Evolutionary conservation across 129 eudicot genomes (phyloP).

Genomic region (Centella asiatica): DNA sequence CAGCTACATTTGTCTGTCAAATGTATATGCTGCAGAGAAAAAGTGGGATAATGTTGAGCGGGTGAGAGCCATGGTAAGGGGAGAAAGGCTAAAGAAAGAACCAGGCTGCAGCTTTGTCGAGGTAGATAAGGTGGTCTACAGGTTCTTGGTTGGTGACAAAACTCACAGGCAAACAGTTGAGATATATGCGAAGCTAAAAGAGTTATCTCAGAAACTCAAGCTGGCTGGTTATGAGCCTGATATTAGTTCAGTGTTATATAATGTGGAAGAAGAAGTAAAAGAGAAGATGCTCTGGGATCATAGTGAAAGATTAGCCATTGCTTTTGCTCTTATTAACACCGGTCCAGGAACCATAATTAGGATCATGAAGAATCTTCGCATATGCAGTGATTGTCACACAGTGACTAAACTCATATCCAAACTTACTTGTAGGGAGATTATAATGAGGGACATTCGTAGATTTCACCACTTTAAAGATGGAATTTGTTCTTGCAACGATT

Average conservation of each 20-base stretch:
- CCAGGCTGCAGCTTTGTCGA: slow-evolving; percentile 29
- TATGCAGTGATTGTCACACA: slow-evolving; percentile 6
- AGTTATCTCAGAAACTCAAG: slow-evolving; percentile 3
- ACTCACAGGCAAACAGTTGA: not conserved
- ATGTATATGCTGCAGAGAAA: slow-evolving; percentile 9
- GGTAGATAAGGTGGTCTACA: slow-evolving; percentile 15
- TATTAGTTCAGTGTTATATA: slow-evolving; percentile 15
- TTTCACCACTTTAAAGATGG: slow-evolving; percentile 8
- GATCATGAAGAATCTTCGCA: slow-evolving; percentile 8
- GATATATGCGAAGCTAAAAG: not conserved
- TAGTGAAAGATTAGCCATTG: slow-evolving; percentile 9
- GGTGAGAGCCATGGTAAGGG: slow-evolving; percentile 26
- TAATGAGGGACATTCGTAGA: slow-evolving; percentile 9
- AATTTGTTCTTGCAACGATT: slow-evolving; percentile 8
- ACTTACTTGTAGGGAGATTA: slow-evolving; percentile 1
- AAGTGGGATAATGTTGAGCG: slow-evolving; percentile 25
- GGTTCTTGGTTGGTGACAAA: slow-evolving; percentile 15
- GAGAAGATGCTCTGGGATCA: slow-evolving; percentile 21
- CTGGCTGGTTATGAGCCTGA: slow-evolving; percentile 9
- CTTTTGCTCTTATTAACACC: slow-evolving; percentile 7
- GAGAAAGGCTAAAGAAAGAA: slow-evolving; percentile 23
- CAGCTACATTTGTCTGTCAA: slow-evolving; percentile 22
- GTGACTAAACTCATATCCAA: slow-evolving; percentile 10
- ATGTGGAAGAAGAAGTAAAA: slow-evolving; percentile 16
- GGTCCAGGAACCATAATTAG: slow-evolving; percentile 6